Conservation (phyloP, 176 grass and related monocot species). For the sorghum (Sorghum bicolor) region Sorghum_bicolor_NCBIv3 NC_012874.2:64009501-64010000, state of each 20-base stretch:
- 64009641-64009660: background rate
- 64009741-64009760: conserved; percentile 86
- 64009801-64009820: conserved; percentile 90
- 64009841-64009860: conserved; percentile 98
- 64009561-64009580: conserved; percentile 63
- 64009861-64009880: conserved; percentile 97
- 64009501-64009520: conserved; percentile 41
- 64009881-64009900: background rate
- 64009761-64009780: conserved; percentile 92
- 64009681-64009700: background rate
- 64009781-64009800: conserved; percentile 98
- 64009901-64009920: background rate
- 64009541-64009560: conserved; percentile 39
- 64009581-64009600: conserved; percentile 71
- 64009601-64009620: conserved; percentile 86
- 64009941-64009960: background rate
- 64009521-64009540: conserved; percentile 38
- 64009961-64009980: background rate
- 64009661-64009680: background rate
- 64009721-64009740: conserved; percentile 78
- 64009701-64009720: background rate
- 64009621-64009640: conserved; percentile 59
- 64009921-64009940: background rate
- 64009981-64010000: background rate
- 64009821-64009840: conserved; percentile 95